These are phyloP conservation scores for Lasiodiplodia sp. DNA, from an alignment of 2,329 filamentous ascomycete species.

Conservation along the genomic window DNA sequence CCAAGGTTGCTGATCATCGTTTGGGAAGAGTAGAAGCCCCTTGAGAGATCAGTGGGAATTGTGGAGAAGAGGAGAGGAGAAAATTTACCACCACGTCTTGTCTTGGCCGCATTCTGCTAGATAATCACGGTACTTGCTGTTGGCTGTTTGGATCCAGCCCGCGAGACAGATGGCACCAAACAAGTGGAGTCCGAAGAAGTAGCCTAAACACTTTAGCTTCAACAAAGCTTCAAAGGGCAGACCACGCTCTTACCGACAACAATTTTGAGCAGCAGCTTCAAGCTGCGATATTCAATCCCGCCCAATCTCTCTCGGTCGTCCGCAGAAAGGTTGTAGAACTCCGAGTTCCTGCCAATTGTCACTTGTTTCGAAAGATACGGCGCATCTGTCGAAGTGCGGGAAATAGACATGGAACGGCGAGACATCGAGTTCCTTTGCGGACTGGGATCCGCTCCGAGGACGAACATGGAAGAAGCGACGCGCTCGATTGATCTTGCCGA, in stretches of 20 bases:
- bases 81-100: conserved; percentile 58
- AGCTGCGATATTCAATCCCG: conserved; percentile 60
- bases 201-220: conserved; percentile 39
- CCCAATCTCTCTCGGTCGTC: conserved; percentile 56
- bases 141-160: conserved; percentile 54
- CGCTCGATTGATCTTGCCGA: conserved; percentile 49
- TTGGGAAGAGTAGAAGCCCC: conserved; percentile 52
- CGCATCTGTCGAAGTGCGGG: conserved; percentile 34
- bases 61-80: neutral
- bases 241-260: conserved; percentile 43
- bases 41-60: conserved; percentile 13
- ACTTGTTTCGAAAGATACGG: conserved; percentile 53
- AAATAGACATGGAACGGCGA: neutral
- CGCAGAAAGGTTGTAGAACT: conserved; percentile 53
- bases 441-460: conserved; percentile 41
- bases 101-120: conserved; percentile 50
- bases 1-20: conserved; percentile 63
- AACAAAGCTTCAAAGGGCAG: conserved; percentile 34
- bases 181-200: conserved; percentile 56
- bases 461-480: conserved; percentile 51
- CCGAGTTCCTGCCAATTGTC: conserved; percentile 56
- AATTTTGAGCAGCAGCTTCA: conserved; percentile 60
- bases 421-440: conserved; percentile 2
- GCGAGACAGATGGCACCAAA: conserved; percentile 59
- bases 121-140: conserved; percentile 51